These are phyloP conservation scores for Fusarium azukiicola DNA, from an alignment of 2,329 filamentous ascomycete genomes.

Conservation along the genomic window DNA sequence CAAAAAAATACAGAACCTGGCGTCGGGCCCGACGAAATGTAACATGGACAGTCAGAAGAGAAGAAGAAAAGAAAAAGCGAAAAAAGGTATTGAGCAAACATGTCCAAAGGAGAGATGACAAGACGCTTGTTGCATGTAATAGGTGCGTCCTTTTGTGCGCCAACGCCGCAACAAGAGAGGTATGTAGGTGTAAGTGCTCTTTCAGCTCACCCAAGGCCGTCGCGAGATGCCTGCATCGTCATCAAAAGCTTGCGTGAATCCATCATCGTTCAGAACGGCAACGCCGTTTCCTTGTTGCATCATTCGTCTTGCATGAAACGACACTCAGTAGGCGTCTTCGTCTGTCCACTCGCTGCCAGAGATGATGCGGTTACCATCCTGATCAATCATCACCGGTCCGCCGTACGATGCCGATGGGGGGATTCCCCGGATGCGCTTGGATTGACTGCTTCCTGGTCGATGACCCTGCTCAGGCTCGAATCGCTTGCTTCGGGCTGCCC, in stretches of 20 bases:
- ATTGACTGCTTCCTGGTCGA: constrained; percentile 65
- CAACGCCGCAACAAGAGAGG: constrained; percentile 39
- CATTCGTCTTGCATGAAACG: constrained; percentile 43
- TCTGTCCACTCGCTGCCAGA: constrained; percentile 85
- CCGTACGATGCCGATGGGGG: constrained; percentile 71
- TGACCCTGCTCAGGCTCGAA: constrained; percentile 73
- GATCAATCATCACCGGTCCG: constrained; percentile 73
- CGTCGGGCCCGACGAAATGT: constrained; percentile 48
- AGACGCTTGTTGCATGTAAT: constrained; percentile 38
- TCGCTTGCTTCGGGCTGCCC: constrained; percentile 84
- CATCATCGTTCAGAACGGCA: constrained; percentile 50
- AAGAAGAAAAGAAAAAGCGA: constrained; percentile 23
- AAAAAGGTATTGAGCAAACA: constrained; percentile 40
- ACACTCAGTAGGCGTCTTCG: constrained; percentile 77
- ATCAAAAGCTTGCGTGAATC: constrained; percentile 54
- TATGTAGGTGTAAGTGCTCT: constrained; percentile 32
- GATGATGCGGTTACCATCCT: constrained; percentile 81
- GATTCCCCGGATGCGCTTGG: constrained; percentile 77
- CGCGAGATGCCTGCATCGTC: constrained; percentile 56
- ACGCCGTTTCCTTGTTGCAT: constrained; percentile 43
- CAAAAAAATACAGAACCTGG: constrained; percentile 43
- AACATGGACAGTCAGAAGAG: constrained; percentile 37
- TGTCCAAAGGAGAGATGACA: constrained; percentile 42
- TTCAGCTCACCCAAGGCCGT: constrained; percentile 52
- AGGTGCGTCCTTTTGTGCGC: constrained; percentile 42